Evolutionary conservation across 345 rosid species (phyloP).

Genomic region (Rhodomyrtus tomentosa): DNA sequence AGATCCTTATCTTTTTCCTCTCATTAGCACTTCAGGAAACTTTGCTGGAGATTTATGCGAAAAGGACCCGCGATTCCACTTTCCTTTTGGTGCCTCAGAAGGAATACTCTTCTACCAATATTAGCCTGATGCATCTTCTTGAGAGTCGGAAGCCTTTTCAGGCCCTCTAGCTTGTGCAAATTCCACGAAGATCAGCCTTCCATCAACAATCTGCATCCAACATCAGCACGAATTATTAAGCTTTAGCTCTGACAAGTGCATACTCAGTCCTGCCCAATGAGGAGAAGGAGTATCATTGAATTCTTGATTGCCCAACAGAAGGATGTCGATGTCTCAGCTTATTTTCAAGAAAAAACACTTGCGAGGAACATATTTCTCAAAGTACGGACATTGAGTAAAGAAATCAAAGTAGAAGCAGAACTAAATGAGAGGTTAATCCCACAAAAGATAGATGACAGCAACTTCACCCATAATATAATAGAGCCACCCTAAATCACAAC

Average conservation of each 20-base stretch:
- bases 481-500: background rate
- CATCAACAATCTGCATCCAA: slow-evolving; percentile 29
- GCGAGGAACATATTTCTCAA: background rate
- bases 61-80: background rate
- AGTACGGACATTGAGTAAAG: background rate
- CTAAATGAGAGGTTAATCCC: background rate
- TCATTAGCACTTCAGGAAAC: background rate
- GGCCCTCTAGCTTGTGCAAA: slow-evolving; percentile 12
- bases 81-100: background rate
- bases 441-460: background rate
- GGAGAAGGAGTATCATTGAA: background rate
- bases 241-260: background rate
- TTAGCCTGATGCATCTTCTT: background rate
- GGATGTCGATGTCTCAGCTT: background rate
- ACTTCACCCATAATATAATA: background rate
- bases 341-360: background rate
- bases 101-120: background rate
- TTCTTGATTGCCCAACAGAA: background rate
- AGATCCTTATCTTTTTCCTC: background rate
- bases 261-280: background rate
- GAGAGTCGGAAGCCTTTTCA: background rate
- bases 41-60: background rate
- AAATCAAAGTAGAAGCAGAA: background rate
- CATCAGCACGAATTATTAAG: background rate
- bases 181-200: slow-evolving; percentile 38